Evolutionary conservation across 768 basidiomycete species (phyloP).

Genomic region (Phaeolepiota aurea): DNA sequence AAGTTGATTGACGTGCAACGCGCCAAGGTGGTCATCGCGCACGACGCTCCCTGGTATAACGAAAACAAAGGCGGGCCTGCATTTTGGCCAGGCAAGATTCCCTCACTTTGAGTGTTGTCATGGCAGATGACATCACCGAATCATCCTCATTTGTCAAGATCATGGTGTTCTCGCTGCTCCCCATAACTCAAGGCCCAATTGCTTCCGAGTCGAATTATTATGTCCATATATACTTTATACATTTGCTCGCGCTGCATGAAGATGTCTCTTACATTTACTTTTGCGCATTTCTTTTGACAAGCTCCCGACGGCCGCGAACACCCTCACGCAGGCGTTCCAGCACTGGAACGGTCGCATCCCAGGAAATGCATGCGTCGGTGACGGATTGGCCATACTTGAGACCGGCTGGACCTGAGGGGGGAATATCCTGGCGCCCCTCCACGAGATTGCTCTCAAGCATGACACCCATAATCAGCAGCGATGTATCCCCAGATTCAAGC

Average conservation of each 20-base stretch:
- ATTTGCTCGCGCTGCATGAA: not conserved
- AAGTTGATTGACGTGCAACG: conserved; percentile 25
- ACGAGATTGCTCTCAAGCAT: conserved; percentile 94
- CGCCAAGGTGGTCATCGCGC: conserved; percentile 42
- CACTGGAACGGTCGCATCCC: conserved; percentile 77
- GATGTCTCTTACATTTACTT: not conserved
- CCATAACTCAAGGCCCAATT: too few species aligned
- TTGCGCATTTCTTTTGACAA: conserved; percentile 24
- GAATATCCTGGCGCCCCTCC: conserved; percentile 83
- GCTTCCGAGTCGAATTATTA: not conserved
- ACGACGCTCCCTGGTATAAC: conserved; percentile 45
- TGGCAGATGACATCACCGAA: too few species aligned
- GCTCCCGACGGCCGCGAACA: conserved; percentile 65
- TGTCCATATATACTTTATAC: not conserved
- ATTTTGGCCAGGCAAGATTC: conserved; percentile 34
- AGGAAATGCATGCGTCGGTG: conserved; percentile 85
- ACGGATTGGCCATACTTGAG: conserved; percentile 82
- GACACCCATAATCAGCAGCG: conserved; percentile 74
- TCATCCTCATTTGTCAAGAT: not conserved
- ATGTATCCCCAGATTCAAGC: conserved; percentile 64
- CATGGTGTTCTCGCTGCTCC: too few species aligned
- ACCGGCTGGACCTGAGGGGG: conserved; percentile 58
- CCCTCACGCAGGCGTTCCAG: conserved; percentile 85
- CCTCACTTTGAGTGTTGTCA: conserved; percentile 8
- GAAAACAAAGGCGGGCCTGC: conserved; percentile 31